Evolutionary conservation across 768 basidiomycete species (phyloP), one percentile per base, ranked within the genome.

Genomic region (Tylopilus cervinicoccineus): DNA sequence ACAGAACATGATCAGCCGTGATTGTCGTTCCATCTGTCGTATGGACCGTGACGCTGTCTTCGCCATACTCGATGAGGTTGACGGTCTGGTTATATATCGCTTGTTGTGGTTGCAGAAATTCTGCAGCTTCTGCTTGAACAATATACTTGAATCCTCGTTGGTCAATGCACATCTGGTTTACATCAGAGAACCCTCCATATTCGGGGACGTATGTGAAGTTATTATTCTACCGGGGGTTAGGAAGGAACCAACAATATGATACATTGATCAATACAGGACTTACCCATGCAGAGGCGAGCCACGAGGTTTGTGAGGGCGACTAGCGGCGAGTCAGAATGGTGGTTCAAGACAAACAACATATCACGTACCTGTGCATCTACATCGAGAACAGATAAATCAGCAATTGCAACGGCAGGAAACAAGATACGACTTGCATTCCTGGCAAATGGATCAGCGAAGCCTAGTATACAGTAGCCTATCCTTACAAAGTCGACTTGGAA

Each of bases 221-320:
- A 55, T 83, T 80, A 41, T 76, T 78, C 81, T 83, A 31, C 12
- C 2, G 4, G 31, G 27, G 9, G n/a, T 56, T 40, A 52, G 48
- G 10, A n/a, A 2, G 7, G 29, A 42, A 49, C 9, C 13, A 17
- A 13, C 23, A 36, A 40, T 17, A 6, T 14, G n/a, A n/a, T n/a
- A n/a, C n/a, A n/a, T n/a, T n/a, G n/a, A 12, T n/a, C 12, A 29
- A 34, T 7, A 6, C 2, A 16, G 13, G 3, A 40, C 67, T 40
- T 65, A 81, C 83, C 81, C 79, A 81, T 19, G 81, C 72, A 11
- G 79, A 75, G 14, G 81, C 81, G 23, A 84, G 66, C 70, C 77
- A 77, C 2, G 83, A 84, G 0, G 77, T 79, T 58, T 82, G 73
- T 24, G 81, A 80, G 1, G 83, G 83, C 8, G 77, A 73, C 56